These are phyloP conservation scores for Mycothermus thermophilus DNA, from an alignment of 495 filamentous ascomycete genomes.

Conservation along the genomic window DNA sequence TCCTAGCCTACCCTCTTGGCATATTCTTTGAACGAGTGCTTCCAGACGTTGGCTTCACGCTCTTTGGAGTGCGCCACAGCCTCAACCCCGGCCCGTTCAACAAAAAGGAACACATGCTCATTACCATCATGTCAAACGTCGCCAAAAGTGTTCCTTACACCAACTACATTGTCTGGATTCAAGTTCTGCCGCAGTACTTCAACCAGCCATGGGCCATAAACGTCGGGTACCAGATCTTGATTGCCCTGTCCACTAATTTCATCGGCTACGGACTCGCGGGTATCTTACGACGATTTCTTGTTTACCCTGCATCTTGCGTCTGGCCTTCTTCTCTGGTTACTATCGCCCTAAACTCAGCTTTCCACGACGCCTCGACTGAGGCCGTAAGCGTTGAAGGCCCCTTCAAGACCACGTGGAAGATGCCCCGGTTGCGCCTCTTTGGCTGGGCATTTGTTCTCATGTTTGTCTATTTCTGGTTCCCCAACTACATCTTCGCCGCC, in stretches of 20 bases:
- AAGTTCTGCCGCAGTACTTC: conserved; percentile 28
- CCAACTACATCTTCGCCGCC: conserved; percentile 28
- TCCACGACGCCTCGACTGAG: conserved; percentile 23
- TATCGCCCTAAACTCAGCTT: conserved; percentile 32
- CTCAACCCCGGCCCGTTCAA: conserved; percentile 39
- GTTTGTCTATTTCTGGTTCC: conserved; percentile 34
- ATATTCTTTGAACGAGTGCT: conserved; percentile 20
- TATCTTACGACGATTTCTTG: conserved; percentile 41
- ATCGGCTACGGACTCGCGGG: conserved; percentile 41
- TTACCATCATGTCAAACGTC: conserved; percentile 34
- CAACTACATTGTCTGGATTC: conserved; percentile 33
- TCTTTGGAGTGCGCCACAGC: conserved; percentile 24
- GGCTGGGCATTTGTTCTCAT: conserved; percentile 19
- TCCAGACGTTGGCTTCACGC: conserved; percentile 25
- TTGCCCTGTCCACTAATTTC: conserved; percentile 33
- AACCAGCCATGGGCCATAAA: conserved; percentile 25
- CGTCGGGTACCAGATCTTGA: conserved; percentile 30
- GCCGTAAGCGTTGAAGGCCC: conserved; percentile 19
- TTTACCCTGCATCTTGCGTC: conserved; percentile 33
- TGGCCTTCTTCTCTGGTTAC: conserved; percentile 31
- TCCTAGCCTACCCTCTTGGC: conserved; percentile 28
- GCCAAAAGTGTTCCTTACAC: conserved; percentile 25
- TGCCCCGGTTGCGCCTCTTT: conserved; percentile 26
- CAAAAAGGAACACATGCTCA: conserved; percentile 40
- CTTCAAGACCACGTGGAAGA: conserved; percentile 20